Conservation (phyloP, 2,329 filamentous ascomycete genomes). For the Aspergillus proliferans region DNA sequence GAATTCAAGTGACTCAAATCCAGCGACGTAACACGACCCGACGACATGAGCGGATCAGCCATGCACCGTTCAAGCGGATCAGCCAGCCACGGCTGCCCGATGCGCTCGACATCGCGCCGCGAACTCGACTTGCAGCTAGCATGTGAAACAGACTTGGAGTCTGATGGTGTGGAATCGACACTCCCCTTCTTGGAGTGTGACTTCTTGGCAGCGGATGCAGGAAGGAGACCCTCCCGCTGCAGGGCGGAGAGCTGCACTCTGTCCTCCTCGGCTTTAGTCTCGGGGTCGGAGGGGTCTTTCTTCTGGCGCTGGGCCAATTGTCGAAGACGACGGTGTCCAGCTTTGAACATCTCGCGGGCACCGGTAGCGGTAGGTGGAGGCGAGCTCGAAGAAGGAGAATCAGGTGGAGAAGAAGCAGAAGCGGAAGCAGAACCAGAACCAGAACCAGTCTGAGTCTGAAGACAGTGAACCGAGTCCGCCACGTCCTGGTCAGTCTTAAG, state of each 20-base stretch:
- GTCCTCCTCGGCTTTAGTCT: slow-evolving; percentile 19
- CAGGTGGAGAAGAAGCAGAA: slow-evolving; percentile 8
- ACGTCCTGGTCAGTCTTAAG: neutral
- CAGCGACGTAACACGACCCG: slow-evolving; percentile 20
- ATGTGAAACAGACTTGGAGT: slow-evolving; percentile 3
- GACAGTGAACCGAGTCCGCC: neutral
- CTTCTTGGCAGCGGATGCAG: slow-evolving; percentile 11
- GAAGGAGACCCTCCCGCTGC: slow-evolving; percentile 25
- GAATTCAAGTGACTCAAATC: slow-evolving; percentile 29
- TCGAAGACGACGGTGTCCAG: slow-evolving; percentile 30
- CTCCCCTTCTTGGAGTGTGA: slow-evolving; percentile 16
- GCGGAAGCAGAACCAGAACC: neutral
- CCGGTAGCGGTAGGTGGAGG: slow-evolving; percentile 9
- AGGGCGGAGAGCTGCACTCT: slow-evolving; percentile 24
- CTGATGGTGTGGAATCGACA: slow-evolving; percentile 14
- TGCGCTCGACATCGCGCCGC: slow-evolving; percentile 30
- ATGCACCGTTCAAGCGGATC: slow-evolving; percentile 15
- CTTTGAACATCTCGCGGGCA: slow-evolving; percentile 22
- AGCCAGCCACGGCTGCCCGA: slow-evolving; percentile 33
- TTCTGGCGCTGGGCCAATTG: slow-evolving; percentile 28
- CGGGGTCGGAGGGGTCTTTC: slow-evolving; percentile 16
- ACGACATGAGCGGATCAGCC: slow-evolving; percentile 9
- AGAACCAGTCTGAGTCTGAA: slow-evolving; percentile 1
- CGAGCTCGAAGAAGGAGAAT: slow-evolving; percentile 3
- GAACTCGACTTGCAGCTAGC: slow-evolving; percentile 17